Evolutionary conservation across 2,329 filamentous ascomycete genomes (phyloP).

Genomic region (Curvularia eragrostidis): DNA sequence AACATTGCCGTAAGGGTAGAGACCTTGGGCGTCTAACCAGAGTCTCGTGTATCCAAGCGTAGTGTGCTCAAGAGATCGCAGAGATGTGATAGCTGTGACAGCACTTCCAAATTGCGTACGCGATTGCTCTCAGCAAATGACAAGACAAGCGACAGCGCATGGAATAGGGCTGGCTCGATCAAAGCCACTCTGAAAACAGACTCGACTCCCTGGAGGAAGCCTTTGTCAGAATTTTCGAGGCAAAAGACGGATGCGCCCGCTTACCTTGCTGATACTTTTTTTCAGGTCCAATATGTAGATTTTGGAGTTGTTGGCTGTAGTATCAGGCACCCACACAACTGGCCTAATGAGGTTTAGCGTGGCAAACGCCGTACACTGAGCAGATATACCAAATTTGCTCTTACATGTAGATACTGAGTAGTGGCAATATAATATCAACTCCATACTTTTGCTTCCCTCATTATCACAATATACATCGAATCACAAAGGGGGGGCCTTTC

Average conservation of each 20-base stretch:
- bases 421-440: too few relatives aligned
- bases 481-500: not conserved
- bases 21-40: conserved; percentile 13
- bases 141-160: conserved; percentile 27
- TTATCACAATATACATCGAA: not conserved
- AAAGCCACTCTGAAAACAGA: conserved; percentile 24
- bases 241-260: conserved; percentile 24
- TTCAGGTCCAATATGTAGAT: too few relatives aligned
- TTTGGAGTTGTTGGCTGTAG: too few relatives aligned
- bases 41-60: conserved; percentile 12
- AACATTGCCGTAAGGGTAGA: conserved; percentile 29
- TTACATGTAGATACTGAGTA: too few relatives aligned
- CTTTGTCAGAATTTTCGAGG: conserved; percentile 17
- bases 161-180: conserved; percentile 26
- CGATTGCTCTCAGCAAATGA: conserved; percentile 22
- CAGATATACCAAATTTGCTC: too few relatives aligned
- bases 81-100: conserved; percentile 12
- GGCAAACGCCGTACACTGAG: too few relatives aligned
- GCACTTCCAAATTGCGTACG: conserved; percentile 22
- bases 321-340: too few relatives aligned
- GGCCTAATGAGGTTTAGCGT: too few relatives aligned
- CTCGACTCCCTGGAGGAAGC: conserved; percentile 27
- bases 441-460: too few relatives aligned
- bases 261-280: conserved; percentile 15
- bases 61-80: conserved; percentile 22